Base-by-base conservation (phyloP, 225 moss, liverwort and hornwort species). In the Climacium dendroides region DNA sequence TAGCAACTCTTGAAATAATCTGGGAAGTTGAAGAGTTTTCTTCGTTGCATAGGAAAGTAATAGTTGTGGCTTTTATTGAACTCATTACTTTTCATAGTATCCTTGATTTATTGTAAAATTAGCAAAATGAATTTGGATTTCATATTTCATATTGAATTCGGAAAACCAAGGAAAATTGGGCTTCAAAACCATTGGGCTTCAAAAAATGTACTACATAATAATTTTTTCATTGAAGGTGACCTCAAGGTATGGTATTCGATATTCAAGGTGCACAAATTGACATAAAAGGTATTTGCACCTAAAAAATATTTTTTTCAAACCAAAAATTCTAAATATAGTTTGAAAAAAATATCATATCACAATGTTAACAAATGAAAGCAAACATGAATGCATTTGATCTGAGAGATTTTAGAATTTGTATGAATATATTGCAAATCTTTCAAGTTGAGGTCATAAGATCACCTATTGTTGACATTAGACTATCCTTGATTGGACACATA, bases 321-420 rank as follows among this genome's bases (percentile, higher is more conserved):
- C 9, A 41, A 9, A 26, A 70, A 70, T 15, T 41, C 3, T 26
- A 15, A 4, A 18, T 1, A 73, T 18, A 29, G 18, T 73, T 15
- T 0, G 0, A 0, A 0, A 18, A 73, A 73, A 45, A 0, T 6
- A 45, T 6, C 2, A 9, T 72, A n/a, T 72, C 1, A 17, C 1
- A 5, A 45, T 72, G 3, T 45, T 72, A 47, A 29, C 4, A 18
- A 18, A 18, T 47, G 17, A 29, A 72, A 47, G 18, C 45, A 73
- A 45, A 47, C 6, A 1, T 17, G 6, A 17, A 72, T 45, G 10
- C 2, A 8, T 1, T 25, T 41, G 24, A 4, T 69, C 39, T 70
- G 25, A 70, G 8, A 72, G 17, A 1, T 45, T 43, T 45, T 45
- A 17, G 17, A 45, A 0, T 71, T 28, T 28, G 16, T 43, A 26